Evolutionary conservation across 257 asterid species (phyloP), one percentile per base, ranked within the genome.

Genomic region (Nicotiana tabacum): DNA sequence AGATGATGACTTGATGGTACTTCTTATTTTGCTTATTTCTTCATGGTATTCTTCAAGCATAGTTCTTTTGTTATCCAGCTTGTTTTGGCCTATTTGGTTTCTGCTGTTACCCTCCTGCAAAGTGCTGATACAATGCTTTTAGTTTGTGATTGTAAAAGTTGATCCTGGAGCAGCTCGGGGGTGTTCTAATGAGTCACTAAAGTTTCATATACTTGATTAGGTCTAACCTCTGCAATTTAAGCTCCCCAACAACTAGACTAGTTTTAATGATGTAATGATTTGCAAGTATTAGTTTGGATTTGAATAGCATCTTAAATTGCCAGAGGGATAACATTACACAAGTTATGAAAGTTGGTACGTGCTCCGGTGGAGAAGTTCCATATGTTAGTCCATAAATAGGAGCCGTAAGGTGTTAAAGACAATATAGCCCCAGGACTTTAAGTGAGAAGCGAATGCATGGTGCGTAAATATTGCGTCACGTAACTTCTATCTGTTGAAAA

Each of bases 1-100:
- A 87, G 97, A 87, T 61, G 62, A 24, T 51, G 39, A 77, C 78
- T 21, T 87, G 95, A 85, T 55, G 65, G 17, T 46, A 18, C 80
- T 81, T 29, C 81, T 88, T 74, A 48, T 32, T 48, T 68, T 62
- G 24, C 74, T 51, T 18, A 32, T 43, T 15, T 83, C 84, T 62
- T 82, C 82, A 66, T 2, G 46, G 43, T 12, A 1, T 30, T 65
- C 32, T 10, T 62, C 72, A 74, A 74, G 15, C 39, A 74, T 48
- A 48, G 18, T 76, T 67, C 29, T 1, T 51, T 15, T 76, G 8
- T 76, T 30, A 51, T 76, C 80, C 80, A 13, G 80, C 64, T 76
- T 1, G 16, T 48, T 76, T 76, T 76, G 64, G 64, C 64, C 29
- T 51, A 74, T 74, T 76, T 48, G 64, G 64, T 76, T 15, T 29